These are phyloP conservation scores for Bremia lactucae DNA, from an alignment of 352 stramenopile species.

Conservation along the genomic window DNA sequence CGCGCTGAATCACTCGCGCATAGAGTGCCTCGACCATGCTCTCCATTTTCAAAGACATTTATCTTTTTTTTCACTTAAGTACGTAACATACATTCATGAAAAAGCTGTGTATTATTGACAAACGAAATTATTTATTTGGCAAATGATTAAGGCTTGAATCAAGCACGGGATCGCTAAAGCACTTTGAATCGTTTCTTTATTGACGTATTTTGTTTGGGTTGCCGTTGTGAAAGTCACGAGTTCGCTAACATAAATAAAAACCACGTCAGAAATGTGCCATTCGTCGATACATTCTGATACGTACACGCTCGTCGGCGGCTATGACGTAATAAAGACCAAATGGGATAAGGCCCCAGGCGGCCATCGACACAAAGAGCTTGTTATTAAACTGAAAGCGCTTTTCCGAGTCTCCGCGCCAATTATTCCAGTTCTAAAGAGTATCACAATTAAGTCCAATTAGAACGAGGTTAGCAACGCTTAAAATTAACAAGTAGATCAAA, in stretches of 20 bases:
- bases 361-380: slow-evolving; percentile 46
- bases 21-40: slow-evolving; percentile 41
- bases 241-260: slow-evolving; percentile 15
- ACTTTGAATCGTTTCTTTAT: slow-evolving; percentile 17
- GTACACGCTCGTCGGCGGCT: slow-evolving; percentile 48
- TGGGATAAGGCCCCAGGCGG: slow-evolving; percentile 45
- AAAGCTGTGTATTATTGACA: not conserved
- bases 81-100: not conserved
- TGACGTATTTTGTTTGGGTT: slow-evolving; percentile 47
- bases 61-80: not conserved
- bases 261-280: not conserved
- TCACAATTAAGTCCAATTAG: slow-evolving; percentile 3
- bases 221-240: slow-evolving; percentile 32
- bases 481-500: not conserved
- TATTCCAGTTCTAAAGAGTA: slow-evolving; percentile 64
- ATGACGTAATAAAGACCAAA: slow-evolving; percentile 58
- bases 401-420: slow-evolving; percentile 77
- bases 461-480: not conserved
- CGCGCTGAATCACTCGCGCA: slow-evolving; percentile 42
- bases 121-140: too few species aligned
- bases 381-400: slow-evolving; percentile 71
- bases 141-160: too few species aligned
- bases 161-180: too few species aligned
- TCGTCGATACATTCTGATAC: slow-evolving; percentile 5
- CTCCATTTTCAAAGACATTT: too few species aligned